Evolutionary conservation across 1,284 basidiomycete genomes (phyloP).

Genomic region (Boletus sp.): DNA sequence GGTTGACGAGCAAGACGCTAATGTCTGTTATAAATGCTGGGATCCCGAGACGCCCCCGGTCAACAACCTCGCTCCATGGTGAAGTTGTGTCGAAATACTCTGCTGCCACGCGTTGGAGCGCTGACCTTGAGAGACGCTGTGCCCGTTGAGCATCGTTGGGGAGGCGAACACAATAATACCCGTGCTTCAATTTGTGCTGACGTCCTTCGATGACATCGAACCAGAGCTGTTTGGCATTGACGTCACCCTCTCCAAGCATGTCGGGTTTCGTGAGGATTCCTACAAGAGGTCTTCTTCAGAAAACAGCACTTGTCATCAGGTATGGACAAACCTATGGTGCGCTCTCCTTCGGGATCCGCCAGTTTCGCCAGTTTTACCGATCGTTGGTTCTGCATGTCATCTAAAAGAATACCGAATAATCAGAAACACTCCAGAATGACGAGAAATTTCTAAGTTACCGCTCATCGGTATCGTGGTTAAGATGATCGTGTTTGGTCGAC

Average conservation of each 20-base stretch:
- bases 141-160: conserved; percentile 55
- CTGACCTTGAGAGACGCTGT: conserved; percentile 33
- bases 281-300: conserved; percentile 20
- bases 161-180: conserved; percentile 67
- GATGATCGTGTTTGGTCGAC: conserved; percentile 47
- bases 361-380: conserved; percentile 50
- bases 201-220: conserved; percentile 50
- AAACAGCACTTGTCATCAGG: background rate
- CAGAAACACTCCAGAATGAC: background rate
- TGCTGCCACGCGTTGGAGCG: conserved; percentile 39
- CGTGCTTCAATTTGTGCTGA: conserved; percentile 44
- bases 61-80: conserved; percentile 48
- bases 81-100: conserved; percentile 45
- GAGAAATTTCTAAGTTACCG: conserved; percentile 35
- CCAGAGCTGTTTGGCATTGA: conserved; percentile 43
- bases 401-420: conserved; percentile 31
- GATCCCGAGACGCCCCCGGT: conserved; percentile 52
- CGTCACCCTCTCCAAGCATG: conserved; percentile 43
- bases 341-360: conserved; percentile 47
- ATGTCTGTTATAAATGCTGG: conserved; percentile 50
- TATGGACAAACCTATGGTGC: conserved; percentile 52
- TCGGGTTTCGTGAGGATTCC: conserved; percentile 70
- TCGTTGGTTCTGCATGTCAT: conserved; percentile 63
- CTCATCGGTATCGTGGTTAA: conserved; percentile 60
- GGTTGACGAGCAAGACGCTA: conserved; percentile 46